phyloP scores from a whole-genome alignment of 352 stramenopile genomes.

The Pythium phragmiticola region DNA sequence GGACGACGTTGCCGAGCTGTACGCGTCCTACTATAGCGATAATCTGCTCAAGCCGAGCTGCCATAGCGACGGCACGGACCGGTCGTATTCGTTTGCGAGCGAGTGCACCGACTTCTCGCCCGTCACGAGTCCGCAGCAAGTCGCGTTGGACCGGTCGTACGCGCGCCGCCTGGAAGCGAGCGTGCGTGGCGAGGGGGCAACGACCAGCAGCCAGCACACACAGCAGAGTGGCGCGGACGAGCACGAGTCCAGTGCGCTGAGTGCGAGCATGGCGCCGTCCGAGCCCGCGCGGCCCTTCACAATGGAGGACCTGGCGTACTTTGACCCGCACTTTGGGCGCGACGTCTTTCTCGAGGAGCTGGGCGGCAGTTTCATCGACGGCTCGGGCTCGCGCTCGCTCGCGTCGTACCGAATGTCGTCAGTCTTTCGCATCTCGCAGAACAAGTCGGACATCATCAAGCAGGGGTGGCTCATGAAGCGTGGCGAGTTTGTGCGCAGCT shows the following conservation, averaged over 20 bases:
- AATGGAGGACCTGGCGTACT: conserved; percentile 60
- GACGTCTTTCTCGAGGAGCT: conserved; percentile 71
- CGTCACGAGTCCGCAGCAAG: conserved; percentile 32
- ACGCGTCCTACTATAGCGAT: conserved; percentile 28
- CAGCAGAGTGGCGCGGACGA: conserved; percentile 23
- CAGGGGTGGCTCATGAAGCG: conserved; percentile 84
- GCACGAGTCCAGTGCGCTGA: conserved; percentile 10
- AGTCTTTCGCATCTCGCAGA: conserved; percentile 51
- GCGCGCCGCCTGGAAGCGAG: conserved; percentile 70
- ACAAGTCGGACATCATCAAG: conserved; percentile 39
- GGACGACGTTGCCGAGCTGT: conserved; percentile 33
- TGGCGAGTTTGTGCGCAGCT: conserved; percentile 72
- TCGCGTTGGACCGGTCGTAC: conserved; percentile 37
- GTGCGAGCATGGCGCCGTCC: not conserved
- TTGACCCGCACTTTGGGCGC: conserved; percentile 69
- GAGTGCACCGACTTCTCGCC: conserved; percentile 42
- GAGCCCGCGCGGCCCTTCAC: conserved; percentile 39
- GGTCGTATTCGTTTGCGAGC: conserved; percentile 60
- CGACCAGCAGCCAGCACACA: conserved; percentile 38
- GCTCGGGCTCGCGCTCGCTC: conserved; percentile 58
- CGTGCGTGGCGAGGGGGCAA: conserved; percentile 37
- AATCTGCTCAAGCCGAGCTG: conserved; percentile 35
- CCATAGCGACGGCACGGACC: conserved; percentile 64
- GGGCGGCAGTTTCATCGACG: conserved; percentile 55
- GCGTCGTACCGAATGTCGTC: conserved; percentile 69